Evolutionary conservation across 2,329 filamentous ascomycete species (phyloP).

Genomic region (Plectosphaerella plurivora): DNA sequence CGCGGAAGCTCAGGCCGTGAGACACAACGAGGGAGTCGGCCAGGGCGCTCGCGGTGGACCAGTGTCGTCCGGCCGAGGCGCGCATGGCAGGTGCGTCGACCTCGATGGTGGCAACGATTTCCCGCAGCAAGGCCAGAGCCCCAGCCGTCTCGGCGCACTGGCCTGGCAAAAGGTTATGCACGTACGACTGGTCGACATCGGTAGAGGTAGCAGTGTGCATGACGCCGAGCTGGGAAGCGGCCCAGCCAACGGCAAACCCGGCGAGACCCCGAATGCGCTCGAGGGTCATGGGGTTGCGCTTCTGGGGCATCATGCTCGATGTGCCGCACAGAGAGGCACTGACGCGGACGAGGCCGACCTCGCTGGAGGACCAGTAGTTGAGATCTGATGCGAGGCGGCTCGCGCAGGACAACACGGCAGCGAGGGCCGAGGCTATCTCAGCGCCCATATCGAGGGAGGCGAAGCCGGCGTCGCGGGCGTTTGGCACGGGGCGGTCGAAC

Average conservation of each 20-base stretch:
- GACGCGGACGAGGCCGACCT: slow-evolving; percentile 7
- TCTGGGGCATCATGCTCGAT: slow-evolving; percentile 10
- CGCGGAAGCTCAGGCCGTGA: slow-evolving; percentile 5
- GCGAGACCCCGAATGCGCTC: slow-evolving; percentile 9
- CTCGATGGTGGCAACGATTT: slow-evolving; percentile 5
- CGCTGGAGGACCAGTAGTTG: slow-evolving; percentile 7
- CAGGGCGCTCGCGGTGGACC: slow-evolving; percentile 9
- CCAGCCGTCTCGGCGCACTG: slow-evolving; percentile 4
- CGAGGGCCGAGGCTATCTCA: neutral
- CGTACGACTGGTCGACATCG: slow-evolving; percentile 3
- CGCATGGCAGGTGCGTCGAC: neutral
- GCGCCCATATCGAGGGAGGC: neutral
- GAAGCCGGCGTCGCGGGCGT: neutral
- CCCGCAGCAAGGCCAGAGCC: slow-evolving; percentile 4
- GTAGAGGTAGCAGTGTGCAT: slow-evolving; percentile 5
- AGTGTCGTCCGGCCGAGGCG: slow-evolving; percentile 2
- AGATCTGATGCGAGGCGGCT: slow-evolving; percentile 5
- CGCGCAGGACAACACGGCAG: neutral
- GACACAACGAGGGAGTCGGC: slow-evolving; percentile 7
- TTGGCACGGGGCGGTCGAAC: neutral
- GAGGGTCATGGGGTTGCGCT: slow-evolving; percentile 9
- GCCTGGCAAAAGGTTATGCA: neutral
- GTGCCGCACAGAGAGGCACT: slow-evolving; percentile 7
- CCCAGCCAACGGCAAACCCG: slow-evolving; percentile 5
- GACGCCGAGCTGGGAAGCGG: neutral